Evolutionary conservation across 306 rosid genomes (phyloP).

Genomic region (Cucumis cinereus): DNA sequence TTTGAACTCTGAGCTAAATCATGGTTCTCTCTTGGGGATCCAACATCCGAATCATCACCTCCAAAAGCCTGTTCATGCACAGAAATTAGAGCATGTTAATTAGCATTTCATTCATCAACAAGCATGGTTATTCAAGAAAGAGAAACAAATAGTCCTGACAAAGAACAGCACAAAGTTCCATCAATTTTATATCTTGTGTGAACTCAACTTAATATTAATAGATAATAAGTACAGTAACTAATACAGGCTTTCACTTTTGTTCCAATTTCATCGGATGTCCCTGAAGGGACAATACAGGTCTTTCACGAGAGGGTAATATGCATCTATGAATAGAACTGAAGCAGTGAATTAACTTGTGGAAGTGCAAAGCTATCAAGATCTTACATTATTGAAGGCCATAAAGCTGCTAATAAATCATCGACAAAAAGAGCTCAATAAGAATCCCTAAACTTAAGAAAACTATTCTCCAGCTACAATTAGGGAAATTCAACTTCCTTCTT

Average conservation of each 20-base stretch:
- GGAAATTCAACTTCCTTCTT: background rate
- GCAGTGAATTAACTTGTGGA: background rate
- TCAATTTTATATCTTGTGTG: background rate
- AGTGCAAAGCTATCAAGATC: background rate
- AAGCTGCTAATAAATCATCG: background rate
- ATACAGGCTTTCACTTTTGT: background rate
- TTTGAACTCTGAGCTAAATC: conserved; percentile 41
- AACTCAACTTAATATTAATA: background rate
- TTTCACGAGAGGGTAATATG: background rate
- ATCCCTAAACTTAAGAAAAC: background rate
- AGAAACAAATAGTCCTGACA: background rate
- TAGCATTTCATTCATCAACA: background rate
- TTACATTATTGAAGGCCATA: background rate
- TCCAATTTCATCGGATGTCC: too few relatives aligned
- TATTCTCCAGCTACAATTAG: background rate
- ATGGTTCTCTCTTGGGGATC: conserved; percentile 62
- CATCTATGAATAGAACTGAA: background rate
- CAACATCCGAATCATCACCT: conserved; percentile 72
- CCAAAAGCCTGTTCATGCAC: conserved; percentile 47
- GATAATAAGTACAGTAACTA: background rate
- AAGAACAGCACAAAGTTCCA: background rate
- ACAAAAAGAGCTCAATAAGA: background rate
- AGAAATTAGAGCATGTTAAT: conserved; percentile 8
- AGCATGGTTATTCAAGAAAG: background rate
- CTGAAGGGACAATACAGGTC: too few relatives aligned